Evolutionary conservation across 306 rosid genomes (phyloP), one percentile per base, ranked within the genome.

Genomic region (Castanea sativa): DNA sequence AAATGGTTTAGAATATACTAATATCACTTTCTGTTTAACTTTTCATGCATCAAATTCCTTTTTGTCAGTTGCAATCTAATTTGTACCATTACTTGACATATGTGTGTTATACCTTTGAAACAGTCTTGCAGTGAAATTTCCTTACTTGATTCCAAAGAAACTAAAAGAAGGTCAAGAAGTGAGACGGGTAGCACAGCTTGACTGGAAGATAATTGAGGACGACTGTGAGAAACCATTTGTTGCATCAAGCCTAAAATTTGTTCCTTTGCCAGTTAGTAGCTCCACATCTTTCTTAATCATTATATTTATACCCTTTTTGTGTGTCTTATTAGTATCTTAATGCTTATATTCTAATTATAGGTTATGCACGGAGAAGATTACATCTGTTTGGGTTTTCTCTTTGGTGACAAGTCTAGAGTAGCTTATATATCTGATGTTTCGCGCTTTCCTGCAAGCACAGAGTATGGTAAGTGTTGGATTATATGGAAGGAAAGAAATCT

Each of bases 341-440:
- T 61, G 21, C 76, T 59, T 78, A 25, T 49, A 83, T 51, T 86
- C 49, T 74, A 73, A 51, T 49, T 83, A 73, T 83, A 95, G 98
- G 98, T 95, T 74, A 90, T 95, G 94, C 99, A 95, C 78, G 99
- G 99, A 79, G 98, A 93, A 83, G 99, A 95, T 83, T 95, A 95
- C 78, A 78, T 89, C 75, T 89, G 98, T 85, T 81, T 95, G 90
- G 99, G 99, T 13, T 95, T 83, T 86, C 96, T 93, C 77, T 95
- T 95, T 89, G 99, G 99, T 64, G 92, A 87, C 81, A 87, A 91
- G 76, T 86, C 65, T 63, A 87, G 88, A 87, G 89, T 93, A 76
- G 99, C 98, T 71, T 95, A 93, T 82, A 89, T 95, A 89, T 93
- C 99, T 74, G 99, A 95, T 76, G 96, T 93, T 78, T 93, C 99